phyloP scores from a whole-genome alignment of 331 rosid genomes.

The Quercus phellos region DNA sequence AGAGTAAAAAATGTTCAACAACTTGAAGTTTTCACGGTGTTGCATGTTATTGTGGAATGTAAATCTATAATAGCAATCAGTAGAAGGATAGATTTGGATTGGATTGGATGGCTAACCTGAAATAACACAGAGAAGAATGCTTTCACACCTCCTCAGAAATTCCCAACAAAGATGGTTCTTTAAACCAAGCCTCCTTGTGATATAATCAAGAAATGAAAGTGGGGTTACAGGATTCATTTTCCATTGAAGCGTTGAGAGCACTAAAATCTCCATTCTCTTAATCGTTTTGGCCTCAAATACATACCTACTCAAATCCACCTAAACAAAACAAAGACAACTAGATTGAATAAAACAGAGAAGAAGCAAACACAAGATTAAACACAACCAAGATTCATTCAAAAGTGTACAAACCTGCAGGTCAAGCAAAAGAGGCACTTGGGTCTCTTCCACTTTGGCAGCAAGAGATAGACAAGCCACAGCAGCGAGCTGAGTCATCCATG shows the following conservation, averaged over 20 bases:
- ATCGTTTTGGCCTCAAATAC: slow-evolving; percentile 75
- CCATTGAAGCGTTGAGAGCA: slow-evolving; percentile 89
- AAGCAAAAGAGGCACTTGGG: slow-evolving; percentile 65
- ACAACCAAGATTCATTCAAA: background rate
- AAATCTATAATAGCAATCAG: background rate
- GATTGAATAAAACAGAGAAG: background rate
- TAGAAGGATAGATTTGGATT: background rate
- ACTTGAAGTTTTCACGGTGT: background rate
- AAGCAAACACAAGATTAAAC: background rate
- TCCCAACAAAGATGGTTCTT: slow-evolving; percentile 60
- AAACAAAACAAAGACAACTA: background rate
- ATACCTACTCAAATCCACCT: slow-evolving; percentile 71
- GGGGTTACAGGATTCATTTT: slow-evolving; percentile 84
- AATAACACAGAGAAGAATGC: slow-evolving; percentile 43
- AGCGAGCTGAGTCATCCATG: slow-evolving; percentile 84
- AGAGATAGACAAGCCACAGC: slow-evolving; percentile 81
- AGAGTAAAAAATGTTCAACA: background rate
- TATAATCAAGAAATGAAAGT: slow-evolving; percentile 65
- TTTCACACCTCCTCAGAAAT: slow-evolving; percentile 54
- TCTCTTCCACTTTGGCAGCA: slow-evolving; percentile 91
- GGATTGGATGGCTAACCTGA: slow-evolving; percentile 33
- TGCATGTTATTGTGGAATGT: background rate
- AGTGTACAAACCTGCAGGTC: slow-evolving; percentile 63
- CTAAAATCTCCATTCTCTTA: slow-evolving; percentile 81
- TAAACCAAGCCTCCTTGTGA: slow-evolving; percentile 62